Base-by-base conservation (phyloP, 192 early-diverging fungal species). In the Gamsiella multidivaricata region DNA sequence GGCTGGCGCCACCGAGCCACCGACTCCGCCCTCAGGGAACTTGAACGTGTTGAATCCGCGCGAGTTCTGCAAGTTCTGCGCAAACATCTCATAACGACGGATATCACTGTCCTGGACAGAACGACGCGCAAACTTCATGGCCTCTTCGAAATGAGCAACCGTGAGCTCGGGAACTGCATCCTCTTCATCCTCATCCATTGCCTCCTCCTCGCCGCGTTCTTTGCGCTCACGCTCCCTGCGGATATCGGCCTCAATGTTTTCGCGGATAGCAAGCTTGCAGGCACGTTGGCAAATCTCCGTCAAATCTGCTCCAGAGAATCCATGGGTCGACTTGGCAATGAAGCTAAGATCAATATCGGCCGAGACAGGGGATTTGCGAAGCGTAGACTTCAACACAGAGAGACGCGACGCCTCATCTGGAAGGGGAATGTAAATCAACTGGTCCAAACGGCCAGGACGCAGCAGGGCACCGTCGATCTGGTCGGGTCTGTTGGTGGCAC, bases 21-120 rank as follows among this genome's bases (percentile, higher is more conserved):
- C 84, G 22, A 84, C 57, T 52, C 85, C 83, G 5, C 88, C 85
- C 64, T 91, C 88, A 31, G 97, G 96, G 93, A 99, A 99, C 89
- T 97, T 97, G 88, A 99, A 99, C 22, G 87, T 87, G 49, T 94
- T 97, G 84, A 97, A 94, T 39, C 97, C 97, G 39, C 94, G 92
- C 34, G 93, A 87, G 83, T 96, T 95, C 83, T 98, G 96, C 80
- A 99, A 84, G 83, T 96, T 99, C 79, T 96, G 96, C 18, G 97
- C 93, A 91, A 99, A 99, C 94, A 97, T 96, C 87, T 99, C 96
- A 84, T 99, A 99, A 84, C 93, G 95, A 79, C 96, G 96, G 65
- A 98, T 96, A 69, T 99, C 97, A 69, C 91, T 94, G 79, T 98
- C 96, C 57, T 90, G 92, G 10, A 99, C 97, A 14, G 94, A 95